These are phyloP conservation scores for Gypsophila paniculata DNA, from an alignment of 179 eudicot species.

Conservation along the genomic window DNA sequence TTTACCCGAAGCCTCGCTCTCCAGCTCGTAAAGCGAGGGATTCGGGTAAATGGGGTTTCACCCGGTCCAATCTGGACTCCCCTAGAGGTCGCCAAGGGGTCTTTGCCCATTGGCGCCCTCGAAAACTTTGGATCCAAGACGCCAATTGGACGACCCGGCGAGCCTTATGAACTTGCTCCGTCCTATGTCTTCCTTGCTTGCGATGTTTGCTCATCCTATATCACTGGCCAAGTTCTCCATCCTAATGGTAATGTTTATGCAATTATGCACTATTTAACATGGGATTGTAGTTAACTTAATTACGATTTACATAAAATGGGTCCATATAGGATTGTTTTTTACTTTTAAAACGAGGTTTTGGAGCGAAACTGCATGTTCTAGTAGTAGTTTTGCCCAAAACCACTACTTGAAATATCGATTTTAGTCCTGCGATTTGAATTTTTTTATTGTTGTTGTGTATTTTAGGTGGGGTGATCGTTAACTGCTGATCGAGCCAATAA, in stretches of 20 bases:
- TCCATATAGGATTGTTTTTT: too few relatives aligned
- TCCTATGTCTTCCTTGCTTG: constrained; percentile 72
- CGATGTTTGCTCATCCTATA: constrained; percentile 62
- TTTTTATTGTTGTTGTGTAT: too few relatives aligned
- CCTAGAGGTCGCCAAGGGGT: constrained; percentile 38
- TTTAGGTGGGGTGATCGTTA: too few relatives aligned
- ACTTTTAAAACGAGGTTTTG: too few relatives aligned
- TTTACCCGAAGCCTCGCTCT: constrained; percentile 70
- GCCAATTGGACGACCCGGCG: constrained; percentile 73
- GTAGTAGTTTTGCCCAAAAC: too few relatives aligned
- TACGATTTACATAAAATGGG: too few relatives aligned
- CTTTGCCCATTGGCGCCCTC: constrained; percentile 42
- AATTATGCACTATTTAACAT: too few relatives aligned
- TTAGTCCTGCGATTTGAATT: too few relatives aligned
- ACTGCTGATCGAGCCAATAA: too few relatives aligned
- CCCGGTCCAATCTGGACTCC: constrained; percentile 90
- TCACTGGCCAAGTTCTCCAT: constrained; percentile 76
- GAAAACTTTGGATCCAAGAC: constrained; percentile 45
- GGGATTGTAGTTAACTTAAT: too few relatives aligned
- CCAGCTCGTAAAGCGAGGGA: constrained; percentile 52
- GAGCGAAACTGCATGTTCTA: too few relatives aligned
- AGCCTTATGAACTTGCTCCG: constrained; percentile 74
- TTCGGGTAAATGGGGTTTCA: constrained; percentile 75
- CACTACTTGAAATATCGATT: too few relatives aligned
- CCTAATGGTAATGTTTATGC: constrained; percentile 38